Evolutionary conservation across 2,329 filamentous ascomycete genomes (phyloP).

Genomic region (Alternaria sp.): DNA sequence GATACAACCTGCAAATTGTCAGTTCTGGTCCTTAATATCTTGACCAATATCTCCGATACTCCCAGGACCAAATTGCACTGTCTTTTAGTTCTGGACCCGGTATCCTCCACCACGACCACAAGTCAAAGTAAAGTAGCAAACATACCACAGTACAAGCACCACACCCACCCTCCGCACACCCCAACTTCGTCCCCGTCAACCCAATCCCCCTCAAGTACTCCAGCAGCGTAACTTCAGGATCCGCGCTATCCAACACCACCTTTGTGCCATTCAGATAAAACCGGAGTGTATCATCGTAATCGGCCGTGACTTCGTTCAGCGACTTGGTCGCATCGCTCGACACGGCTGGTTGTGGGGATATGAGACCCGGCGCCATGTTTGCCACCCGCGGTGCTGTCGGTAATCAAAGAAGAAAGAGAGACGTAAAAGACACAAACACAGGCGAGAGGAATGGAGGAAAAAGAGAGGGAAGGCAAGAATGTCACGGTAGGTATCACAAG

Average conservation of each 20-base stretch:
- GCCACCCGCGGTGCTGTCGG: background rate
- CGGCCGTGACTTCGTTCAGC: conserved; percentile 70
- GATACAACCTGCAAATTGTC: conserved; percentile 68
- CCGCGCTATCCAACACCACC: conserved; percentile 82
- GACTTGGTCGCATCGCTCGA: conserved; percentile 52
- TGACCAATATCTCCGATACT: background rate
- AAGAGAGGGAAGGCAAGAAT: background rate
- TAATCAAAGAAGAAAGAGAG: background rate
- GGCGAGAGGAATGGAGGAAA: background rate
- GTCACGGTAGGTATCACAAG: background rate
- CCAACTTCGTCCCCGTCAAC: conserved; percentile 93
- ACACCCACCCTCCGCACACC: conserved; percentile 95
- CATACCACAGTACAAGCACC: conserved; percentile 89
- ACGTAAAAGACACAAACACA: background rate
- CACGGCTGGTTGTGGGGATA: conserved; percentile 53
- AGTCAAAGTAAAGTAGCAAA: conserved; percentile 17
- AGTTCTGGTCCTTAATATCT: background rate
- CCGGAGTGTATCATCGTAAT: conserved; percentile 84
- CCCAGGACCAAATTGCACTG: background rate
- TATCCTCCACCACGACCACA: background rate
- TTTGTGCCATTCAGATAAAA: conserved; percentile 97
- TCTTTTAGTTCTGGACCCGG: background rate
- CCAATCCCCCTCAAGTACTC: conserved; percentile 94
- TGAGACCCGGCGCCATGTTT: conserved; percentile 64
- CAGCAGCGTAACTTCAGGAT: conserved; percentile 89